phyloP scores from a whole-genome alignment of 2,329 filamentous ascomycete genomes.

The Simplicillium sp. region DNA sequence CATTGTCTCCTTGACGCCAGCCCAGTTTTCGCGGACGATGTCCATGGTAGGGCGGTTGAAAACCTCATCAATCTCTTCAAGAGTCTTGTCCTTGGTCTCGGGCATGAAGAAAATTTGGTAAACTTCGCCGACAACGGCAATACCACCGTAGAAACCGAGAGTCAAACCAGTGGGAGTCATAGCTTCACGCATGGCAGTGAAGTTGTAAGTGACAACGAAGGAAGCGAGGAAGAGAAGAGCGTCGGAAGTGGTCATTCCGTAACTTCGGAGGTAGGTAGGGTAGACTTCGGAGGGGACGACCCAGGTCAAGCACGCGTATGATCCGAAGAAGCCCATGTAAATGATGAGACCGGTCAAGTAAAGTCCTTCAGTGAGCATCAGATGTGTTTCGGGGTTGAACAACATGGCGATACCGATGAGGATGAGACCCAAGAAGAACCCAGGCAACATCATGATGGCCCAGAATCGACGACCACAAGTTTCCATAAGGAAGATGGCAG shows the following conservation, averaged over 20 bases:
- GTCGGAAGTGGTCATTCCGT: slow-evolving; percentile 64
- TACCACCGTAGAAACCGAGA: slow-evolving; percentile 66
- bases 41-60: slow-evolving; percentile 55
- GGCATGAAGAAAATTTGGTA: slow-evolving; percentile 71
- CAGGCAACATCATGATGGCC: slow-evolving; percentile 62
- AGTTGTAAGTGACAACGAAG: slow-evolving; percentile 70
- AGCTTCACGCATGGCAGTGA: slow-evolving; percentile 57
- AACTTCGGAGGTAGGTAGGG: slow-evolving; percentile 61
- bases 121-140: slow-evolving; percentile 59
- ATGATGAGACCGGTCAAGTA: slow-evolving; percentile 60
- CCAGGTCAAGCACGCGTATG: slow-evolving; percentile 56
- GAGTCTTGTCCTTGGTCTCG: slow-evolving; percentile 58
- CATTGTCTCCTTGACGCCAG: slow-evolving; percentile 20
- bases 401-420: slow-evolving; percentile 57
- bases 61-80: slow-evolving; percentile 63
- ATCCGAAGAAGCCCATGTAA: slow-evolving; percentile 62
- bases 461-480: slow-evolving; percentile 64
- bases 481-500: slow-evolving; percentile 63
- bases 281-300: slow-evolving; percentile 59
- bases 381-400: slow-evolving; percentile 35
- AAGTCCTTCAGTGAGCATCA: slow-evolving; percentile 41
- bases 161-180: slow-evolving; percentile 57
- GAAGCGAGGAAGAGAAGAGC: slow-evolving; percentile 60
- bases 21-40: slow-evolving; percentile 50
- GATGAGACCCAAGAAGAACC: slow-evolving; percentile 61